Evolutionary conservation across 768 basidiomycete genomes (phyloP).

Genomic region (Hypsizygus marmoreus): DNA sequence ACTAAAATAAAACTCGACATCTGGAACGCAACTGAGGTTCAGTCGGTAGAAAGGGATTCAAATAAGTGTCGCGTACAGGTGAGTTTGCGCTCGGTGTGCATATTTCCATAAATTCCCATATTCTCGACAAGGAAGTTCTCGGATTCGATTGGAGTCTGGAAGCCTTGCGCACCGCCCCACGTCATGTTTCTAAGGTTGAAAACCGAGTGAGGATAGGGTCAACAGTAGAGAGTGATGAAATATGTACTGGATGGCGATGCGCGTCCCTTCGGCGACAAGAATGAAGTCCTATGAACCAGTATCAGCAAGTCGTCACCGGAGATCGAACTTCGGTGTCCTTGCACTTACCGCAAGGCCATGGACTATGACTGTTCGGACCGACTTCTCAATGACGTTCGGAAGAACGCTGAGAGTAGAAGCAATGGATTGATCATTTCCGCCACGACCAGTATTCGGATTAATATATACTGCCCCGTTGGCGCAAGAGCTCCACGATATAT

Average conservation of each 20-base stretch:
- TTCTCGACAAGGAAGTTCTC: conserved; percentile 66
- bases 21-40: conserved; percentile 26
- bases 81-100: conserved; percentile 64
- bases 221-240: neutral
- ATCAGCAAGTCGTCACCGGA: neutral
- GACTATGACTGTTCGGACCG: conserved; percentile 59
- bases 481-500: conserved; percentile 60
- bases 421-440: conserved; percentile 52
- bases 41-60: neutral
- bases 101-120: conserved; percentile 61
- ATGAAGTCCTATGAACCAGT: conserved; percentile 36
- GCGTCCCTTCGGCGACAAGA: conserved; percentile 45
- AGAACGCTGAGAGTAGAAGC: conserved; percentile 64
- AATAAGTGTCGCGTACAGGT: conserved; percentile 46
- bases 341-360: conserved; percentile 63
- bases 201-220: too few species aligned
- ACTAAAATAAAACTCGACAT: conserved; percentile 58
- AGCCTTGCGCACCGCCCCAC: conserved; percentile 66
- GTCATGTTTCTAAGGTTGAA: conserved; percentile 44
- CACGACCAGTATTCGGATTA: conserved; percentile 35
- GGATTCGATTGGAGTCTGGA: conserved; percentile 59
- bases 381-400: conserved; percentile 73
- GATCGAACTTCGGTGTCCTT: conserved; percentile 33
- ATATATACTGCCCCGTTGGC: conserved; percentile 54
- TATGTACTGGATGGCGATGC: conserved; percentile 55